Percentiles rank a stretch among this genome's conserved stretches.
Evolutionary conservation across 345 rosid genomes (phyloP).

Genomic region (Populus deltoides): DNA sequence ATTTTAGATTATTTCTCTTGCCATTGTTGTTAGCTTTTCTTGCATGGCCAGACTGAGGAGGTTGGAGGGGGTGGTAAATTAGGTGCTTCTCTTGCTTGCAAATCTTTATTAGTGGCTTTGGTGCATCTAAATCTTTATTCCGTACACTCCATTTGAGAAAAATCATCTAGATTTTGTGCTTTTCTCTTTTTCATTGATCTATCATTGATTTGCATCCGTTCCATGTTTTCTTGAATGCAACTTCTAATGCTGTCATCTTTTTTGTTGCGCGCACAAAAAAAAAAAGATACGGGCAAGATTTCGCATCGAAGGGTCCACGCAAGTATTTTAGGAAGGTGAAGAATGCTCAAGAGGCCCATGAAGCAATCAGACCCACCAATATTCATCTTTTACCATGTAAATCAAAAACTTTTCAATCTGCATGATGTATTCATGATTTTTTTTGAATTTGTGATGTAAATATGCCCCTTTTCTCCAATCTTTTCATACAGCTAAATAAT

Average conservation of each 20-base stretch:
- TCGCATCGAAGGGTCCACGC: conserved; percentile 54
- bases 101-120: background rate
- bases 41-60: no score
- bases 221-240: background rate
- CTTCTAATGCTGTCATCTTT: background rate
- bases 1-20: background rate
- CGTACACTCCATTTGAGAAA: no score
- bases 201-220: background rate
- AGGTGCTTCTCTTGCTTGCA: no score
- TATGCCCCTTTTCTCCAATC: conserved; percentile 1
- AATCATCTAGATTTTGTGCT: no score
- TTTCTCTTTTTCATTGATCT: no score
- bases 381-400: conserved; percentile 78
- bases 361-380: conserved; percentile 96
- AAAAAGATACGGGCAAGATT: conserved; percentile 66
- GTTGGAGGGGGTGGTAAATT: no score
- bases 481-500: conserved; percentile 7
- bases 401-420: conserved; percentile 15
- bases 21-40: background rate
- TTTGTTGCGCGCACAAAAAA: background rate
- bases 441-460: conserved; percentile 3
- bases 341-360: conserved; percentile 99
- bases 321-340: conserved; percentile 91
- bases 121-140: background rate
- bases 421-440: conserved; percentile 9